Percentiles rank a stretch among this genome's conserved stretches.
Evolutionary conservation across 202 grass and related monocot genomes (phyloP).

Genomic region (Digitaria exilis): DNA sequence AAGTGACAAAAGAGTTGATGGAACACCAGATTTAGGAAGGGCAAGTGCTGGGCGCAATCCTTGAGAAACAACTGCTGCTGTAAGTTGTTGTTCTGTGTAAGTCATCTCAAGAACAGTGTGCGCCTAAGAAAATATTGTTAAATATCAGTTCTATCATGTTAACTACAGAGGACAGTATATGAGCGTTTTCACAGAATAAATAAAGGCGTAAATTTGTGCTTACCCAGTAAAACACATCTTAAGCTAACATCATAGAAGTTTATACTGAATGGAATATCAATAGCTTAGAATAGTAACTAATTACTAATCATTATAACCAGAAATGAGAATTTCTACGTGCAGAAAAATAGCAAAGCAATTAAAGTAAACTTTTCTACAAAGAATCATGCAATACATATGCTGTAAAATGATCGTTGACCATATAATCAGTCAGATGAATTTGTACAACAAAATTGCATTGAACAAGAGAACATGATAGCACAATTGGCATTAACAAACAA

Average conservation of each 20-base stretch:
- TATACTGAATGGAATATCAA: conserved; percentile 1
- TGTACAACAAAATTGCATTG: neutral
- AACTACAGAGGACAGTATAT: conserved; percentile 5
- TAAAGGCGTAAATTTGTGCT: neutral
- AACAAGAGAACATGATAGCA: neutral
- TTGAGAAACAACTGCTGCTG: conserved; percentile 79
- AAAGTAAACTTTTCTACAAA: neutral
- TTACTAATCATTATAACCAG: conserved; percentile 4
- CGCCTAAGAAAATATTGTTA: conserved; percentile 60
- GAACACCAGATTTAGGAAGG: conserved; percentile 61
- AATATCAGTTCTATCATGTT: conserved; percentile 24
- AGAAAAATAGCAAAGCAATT: conserved; percentile 17
- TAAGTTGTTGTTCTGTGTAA: conserved; percentile 94
- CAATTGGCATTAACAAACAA: conserved; percentile 4
- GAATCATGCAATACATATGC: conserved; percentile 8
- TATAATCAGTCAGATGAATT: neutral
- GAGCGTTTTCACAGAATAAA: neutral
- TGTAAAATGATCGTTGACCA: neutral
- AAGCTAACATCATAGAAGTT: neutral
- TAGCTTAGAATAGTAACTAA: conserved; percentile 24
- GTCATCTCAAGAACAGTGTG: conserved; percentile 99
- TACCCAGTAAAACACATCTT: neutral
- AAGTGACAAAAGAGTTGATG: conserved; percentile 71
- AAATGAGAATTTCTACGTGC: neutral
- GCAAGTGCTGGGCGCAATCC: conserved; percentile 76